Conservation (phyloP, 306 rosid genomes). For the Castanea sativa region DNA sequence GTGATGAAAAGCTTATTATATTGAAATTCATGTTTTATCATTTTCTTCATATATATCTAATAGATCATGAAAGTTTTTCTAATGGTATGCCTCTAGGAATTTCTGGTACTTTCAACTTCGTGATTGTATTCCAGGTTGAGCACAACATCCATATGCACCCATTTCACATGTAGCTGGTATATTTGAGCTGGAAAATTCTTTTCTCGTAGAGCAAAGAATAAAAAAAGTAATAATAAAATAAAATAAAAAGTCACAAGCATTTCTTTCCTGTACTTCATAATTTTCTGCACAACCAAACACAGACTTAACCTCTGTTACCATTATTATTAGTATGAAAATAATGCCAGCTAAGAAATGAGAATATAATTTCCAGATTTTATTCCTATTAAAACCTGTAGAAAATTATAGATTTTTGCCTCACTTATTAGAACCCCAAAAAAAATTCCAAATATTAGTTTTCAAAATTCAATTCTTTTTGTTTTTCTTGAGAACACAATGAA, state of each 20-base stretch:
- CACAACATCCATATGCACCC: neutral
- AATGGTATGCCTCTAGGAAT: conserved; percentile 11
- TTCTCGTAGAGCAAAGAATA: neutral
- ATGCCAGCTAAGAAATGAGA: no score
- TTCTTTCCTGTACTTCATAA: neutral
- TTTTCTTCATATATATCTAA: neutral
- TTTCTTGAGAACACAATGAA: neutral
- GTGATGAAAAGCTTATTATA: neutral
- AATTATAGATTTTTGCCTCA: no score
- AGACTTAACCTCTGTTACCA: neutral
- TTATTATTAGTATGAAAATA: no score
- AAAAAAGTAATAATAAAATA: neutral
- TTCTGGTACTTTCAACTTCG: neutral
- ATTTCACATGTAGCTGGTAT: conserved; percentile 1
- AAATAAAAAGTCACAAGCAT: neutral
- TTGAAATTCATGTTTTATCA: neutral
- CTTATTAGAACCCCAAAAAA: no score
- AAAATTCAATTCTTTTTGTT: neutral
- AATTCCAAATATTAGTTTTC: no score
- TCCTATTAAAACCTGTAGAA: no score
- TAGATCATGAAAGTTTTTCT: conserved; percentile 5
- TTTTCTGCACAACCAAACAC: neutral
- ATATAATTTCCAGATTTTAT: no score
- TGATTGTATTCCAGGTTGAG: neutral
- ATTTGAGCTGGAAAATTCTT: no score